Evolutionary conservation across 202 grass and related monocot species (phyloP).

Genomic region (Eragrostis tef): DNA sequence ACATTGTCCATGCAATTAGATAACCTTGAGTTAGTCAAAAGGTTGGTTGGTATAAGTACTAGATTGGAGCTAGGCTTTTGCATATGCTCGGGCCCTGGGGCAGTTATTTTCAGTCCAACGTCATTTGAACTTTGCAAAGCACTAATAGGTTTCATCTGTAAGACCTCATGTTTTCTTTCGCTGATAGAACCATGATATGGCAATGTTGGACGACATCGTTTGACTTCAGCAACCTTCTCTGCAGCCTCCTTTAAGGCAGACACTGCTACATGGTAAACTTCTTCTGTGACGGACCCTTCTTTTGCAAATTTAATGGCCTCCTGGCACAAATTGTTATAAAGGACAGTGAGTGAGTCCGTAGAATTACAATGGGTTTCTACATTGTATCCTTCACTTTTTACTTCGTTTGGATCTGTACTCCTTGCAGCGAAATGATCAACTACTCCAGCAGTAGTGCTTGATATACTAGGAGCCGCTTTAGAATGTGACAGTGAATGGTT

Average conservation of each 20-base stretch:
- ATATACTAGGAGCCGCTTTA: slow-evolving; percentile 39
- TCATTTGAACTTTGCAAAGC: slow-evolving; percentile 48
- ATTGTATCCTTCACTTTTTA: slow-evolving; percentile 46
- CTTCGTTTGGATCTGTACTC: slow-evolving; percentile 26
- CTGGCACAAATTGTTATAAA: slow-evolving; percentile 77
- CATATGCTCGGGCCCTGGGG: slow-evolving; percentile 38
- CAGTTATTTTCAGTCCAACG: slow-evolving; percentile 33
- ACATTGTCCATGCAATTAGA: slow-evolving; percentile 36
- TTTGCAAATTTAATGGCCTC: slow-evolving; percentile 87
- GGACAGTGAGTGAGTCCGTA: slow-evolving; percentile 57
- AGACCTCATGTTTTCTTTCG: slow-evolving; percentile 44
- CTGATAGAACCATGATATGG: slow-evolving; percentile 25
- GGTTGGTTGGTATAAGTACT: slow-evolving; percentile 51
- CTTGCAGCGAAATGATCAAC: slow-evolving; percentile 39
- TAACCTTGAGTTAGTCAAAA: slow-evolving; percentile 51
- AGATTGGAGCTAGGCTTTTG: slow-evolving; percentile 50
- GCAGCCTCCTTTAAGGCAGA: slow-evolving; percentile 81
- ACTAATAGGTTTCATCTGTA: slow-evolving; percentile 39
- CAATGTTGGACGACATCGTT: slow-evolving; percentile 43
- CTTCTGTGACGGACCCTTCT: slow-evolving; percentile 81
- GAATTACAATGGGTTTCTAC: slow-evolving; percentile 42
- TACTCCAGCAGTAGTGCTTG: slow-evolving; percentile 49
- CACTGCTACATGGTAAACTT: slow-evolving; percentile 82
- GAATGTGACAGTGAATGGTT: slow-evolving; percentile 68
- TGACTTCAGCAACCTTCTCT: slow-evolving; percentile 77